Base-by-base conservation (phyloP, 1,139 yeast genomes). In the Casaregolazyma lundiana region DNA sequence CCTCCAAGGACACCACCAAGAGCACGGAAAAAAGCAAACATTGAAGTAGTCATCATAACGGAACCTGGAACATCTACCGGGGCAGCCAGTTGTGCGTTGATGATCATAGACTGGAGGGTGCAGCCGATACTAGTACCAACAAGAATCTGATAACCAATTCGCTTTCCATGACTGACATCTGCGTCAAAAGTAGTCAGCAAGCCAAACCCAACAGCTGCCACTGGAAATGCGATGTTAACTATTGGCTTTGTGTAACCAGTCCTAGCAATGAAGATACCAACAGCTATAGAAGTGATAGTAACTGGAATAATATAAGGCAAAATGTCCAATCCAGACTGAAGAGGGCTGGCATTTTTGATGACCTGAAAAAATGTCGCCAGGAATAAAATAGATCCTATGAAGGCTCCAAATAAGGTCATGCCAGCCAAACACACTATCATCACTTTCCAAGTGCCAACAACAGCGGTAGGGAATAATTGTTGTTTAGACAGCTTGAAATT, bases 281-380 rank as follows among this genome's bases (percentile, higher is more conserved):
- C 68, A 11, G 61, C 36, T 1, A 76, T 63, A 1, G 82, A 72
- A 1, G 77, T 53, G 3, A 80, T 36, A 3, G 81, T 72, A 3
- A 79, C 74, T 1, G 81, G 64, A 26, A 82, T 60, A 38, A 81
- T 71, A 53, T 73, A 54, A 1, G 87, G 83, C 24, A 82, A 62
- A 52, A 80, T 60, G 52, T 76, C 76, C 36, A 81, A 65, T 32
- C 88, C 86, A 0, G 87, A 76, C 49, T 71, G 68, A 68, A 77
- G 73, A 1, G 87, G 76, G 17, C 69, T 56, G 19, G 71, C 72
- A 45, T 69, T 66, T 49, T 67, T 67, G 22, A 75, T 71, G 15
- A 78, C 75, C 61, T 81, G 85, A 62, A 79, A 79, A 57, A 75
- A 80, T 18, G 78, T 68, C 4, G 83, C 71, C 41, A 78, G 59